Percentiles rank a stretch among this genome's conserved stretches.
These are phyloP conservation scores for Xanthoceras sorbifolium DNA, from an alignment of 345 rosid genomes.

Conservation along the genomic window DNA sequence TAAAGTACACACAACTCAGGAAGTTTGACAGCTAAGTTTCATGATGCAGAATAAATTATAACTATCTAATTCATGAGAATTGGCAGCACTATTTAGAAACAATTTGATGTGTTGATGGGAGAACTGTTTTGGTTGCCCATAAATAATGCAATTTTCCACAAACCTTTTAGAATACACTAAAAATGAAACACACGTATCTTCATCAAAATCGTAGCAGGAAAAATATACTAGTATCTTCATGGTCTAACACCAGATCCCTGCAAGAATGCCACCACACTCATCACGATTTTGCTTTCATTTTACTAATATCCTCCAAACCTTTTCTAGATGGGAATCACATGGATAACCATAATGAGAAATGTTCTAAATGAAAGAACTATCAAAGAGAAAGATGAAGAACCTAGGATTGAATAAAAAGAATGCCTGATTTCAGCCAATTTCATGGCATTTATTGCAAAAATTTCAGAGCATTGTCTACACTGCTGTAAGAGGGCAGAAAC, in stretches of 20 bases:
- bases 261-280: neutral
- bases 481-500: neutral
- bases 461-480: neutral
- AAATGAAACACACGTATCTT: neutral
- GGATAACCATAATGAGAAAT: neutral
- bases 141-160: neutral
- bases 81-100: neutral
- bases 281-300: neutral
- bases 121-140: neutral
- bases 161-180: neutral
- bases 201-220: neutral
- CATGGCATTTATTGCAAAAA: neutral
- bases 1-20: neutral
- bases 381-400: neutral
- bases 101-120: neutral
- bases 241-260: neutral
- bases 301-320: neutral
- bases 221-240: neutral
- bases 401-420: neutral
- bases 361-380: neutral
- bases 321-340: neutral
- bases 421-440: neutral
- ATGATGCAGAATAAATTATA: neutral
- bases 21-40: neutral
- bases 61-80: neutral